Evolutionary conservation across 2,329 filamentous ascomycete species (phyloP), one percentile per base, ranked within the genome.

Genomic region (Domatiomyces globalis): DNA sequence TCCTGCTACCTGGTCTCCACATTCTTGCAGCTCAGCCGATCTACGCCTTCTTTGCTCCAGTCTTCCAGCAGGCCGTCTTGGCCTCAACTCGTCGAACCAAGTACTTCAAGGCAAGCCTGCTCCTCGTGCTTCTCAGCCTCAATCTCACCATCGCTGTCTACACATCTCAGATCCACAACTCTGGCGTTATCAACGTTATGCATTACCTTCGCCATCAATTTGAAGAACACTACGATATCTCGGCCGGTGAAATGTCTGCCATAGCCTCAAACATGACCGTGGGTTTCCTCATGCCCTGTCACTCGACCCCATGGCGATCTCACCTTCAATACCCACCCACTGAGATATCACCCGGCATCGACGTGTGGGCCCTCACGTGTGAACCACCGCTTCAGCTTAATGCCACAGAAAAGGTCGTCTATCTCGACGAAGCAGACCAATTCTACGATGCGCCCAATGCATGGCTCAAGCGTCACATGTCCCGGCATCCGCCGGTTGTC

Each of bases 261-360:
- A 47, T 39, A 15, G 33, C 15, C 54, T 29, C 49, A 48, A 45
- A 60, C 46, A 75, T 76, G 25, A 76, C 76, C 2, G 72, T 83
- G 33, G 83, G 84, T 18, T 95, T 96, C 69, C 76, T 98, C 20
- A 94, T 89, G 77, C 92, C 92, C 8, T 98, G 92, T 69, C 92
- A 98, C 72, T 86, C 85, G 58, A 96, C 90, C 0, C 90, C 92
- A 2, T 96, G 92, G 90, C 84, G 89, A 61, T 88, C 84, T 15
- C 85, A 94, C 63, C 76, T 96, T 42, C 74, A 94, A 54, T 79
- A 92, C 63, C 79, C 86, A 0, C 54, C 58, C 2, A 51, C 53
- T 10, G 43, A 45, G 8, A 45, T 29, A 2, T 39, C 36, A 2
- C 44, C 56, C 4, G 70, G 73, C 27, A 80, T 95, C 49, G 70